phyloP scores from a whole-genome alignment of 1,139 yeast genomes.

The Pichia sp. region DNA sequence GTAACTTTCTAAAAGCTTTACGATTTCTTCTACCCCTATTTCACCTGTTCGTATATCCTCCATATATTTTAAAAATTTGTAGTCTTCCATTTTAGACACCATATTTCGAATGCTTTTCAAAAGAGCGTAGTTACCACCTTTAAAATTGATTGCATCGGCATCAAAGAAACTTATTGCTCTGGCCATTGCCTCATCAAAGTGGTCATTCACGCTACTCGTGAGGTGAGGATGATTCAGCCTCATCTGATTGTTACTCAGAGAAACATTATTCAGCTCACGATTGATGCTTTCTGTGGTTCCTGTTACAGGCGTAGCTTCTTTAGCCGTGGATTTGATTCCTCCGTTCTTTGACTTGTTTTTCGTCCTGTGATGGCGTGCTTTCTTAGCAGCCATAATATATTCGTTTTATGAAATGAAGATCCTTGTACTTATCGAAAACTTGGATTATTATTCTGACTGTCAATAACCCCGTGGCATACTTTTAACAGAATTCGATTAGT shows the following conservation, averaged over 20 bases:
- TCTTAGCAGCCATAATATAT: slow-evolving; percentile 9
- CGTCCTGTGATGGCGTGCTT: slow-evolving; percentile 1
- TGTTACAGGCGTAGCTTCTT: not conserved
- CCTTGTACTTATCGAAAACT: not conserved
- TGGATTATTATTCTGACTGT: no score
- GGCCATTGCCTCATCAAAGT: not conserved
- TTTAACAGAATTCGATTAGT: not conserved
- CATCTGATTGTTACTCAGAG: not conserved
- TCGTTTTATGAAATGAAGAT: not conserved
- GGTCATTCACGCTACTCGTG: not conserved
- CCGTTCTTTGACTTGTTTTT: not conserved
- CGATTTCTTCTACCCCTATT: not conserved
- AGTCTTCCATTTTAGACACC: not conserved
- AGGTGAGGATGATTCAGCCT: not conserved
- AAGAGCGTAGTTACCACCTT: slow-evolving; percentile 1
- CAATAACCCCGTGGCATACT: no score
- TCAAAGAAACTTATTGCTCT: not conserved
- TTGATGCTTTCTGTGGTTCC: not conserved
- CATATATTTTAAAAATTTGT: not conserved
- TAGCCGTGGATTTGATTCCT: not conserved
- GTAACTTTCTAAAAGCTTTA: not conserved
- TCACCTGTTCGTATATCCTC: not conserved
- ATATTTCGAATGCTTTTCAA: not conserved
- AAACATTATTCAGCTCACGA: not conserved
- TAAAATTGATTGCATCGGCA: not conserved